Base-by-base conservation (phyloP, 495 filamentous ascomycete genomes). In the Hyaloscypha hepaticicola region DNA sequence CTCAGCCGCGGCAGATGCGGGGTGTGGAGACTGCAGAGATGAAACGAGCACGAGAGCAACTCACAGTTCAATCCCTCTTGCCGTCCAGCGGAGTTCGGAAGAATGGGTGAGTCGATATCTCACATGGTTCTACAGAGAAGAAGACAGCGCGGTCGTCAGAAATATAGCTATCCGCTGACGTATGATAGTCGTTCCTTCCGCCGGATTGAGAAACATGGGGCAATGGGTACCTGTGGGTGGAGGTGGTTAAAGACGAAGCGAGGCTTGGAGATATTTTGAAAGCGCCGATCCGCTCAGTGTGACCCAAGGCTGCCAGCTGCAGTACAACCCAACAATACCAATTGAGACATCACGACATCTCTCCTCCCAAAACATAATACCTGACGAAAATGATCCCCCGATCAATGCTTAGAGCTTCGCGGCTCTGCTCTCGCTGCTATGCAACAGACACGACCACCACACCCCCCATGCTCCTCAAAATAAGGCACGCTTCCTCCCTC, bases 401-500 rank as follows among this genome's bases (percentile, higher is more conserved):
- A 50, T 49, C 64, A 48, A 38, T 60, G 11, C 12, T 68, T 14
- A 49, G 66, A 48, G 63, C 64, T 25, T 67, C 58, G 16, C 34
- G 62, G 49, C 55, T 66, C 53, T 59, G 58, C 16, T 29, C 16
- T n/a, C 64, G 70, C 38, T 63, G 61, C 50, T 72, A 72, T 66
- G 64, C 70, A 5, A 72, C 70, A 7, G 53, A 45, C 0, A 65
- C 68, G 1, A 49, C 67, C 2, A 69, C 66, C 45, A 50, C 70
- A 34, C 74, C 76, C 49, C 73, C 75, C 2, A 60, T 77, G 67
- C 59, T 77, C 41, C 49, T 70, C 0, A 76, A 74, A 64, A 75
- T 77, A 53, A 67, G 75, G 75, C 70, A 68, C 51, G 41, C 38
- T 52, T 24, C 41, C n/a, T 11, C 59, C 51, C 9, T 56, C 59